These are phyloP conservation scores for Periconia sp. DNA, from an alignment of 2,329 filamentous ascomycete species.

Conservation along the genomic window DNA sequence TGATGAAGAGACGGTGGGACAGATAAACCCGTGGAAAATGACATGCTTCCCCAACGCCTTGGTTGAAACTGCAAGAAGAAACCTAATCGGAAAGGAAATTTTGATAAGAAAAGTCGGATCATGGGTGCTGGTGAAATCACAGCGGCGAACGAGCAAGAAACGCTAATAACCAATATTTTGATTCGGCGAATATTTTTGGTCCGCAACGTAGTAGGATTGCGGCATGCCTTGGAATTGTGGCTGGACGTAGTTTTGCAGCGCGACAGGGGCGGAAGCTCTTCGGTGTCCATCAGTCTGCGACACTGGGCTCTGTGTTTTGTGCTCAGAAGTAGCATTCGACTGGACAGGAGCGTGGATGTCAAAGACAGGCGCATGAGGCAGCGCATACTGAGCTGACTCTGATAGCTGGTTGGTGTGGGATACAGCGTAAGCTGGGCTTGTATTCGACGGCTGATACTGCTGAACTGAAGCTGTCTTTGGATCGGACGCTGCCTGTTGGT, in stretches of 20 bases:
- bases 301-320: constrained; percentile 15
- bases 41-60: constrained; percentile 9
- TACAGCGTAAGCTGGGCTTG: constrained; percentile 21
- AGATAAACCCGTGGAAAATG: not conserved
- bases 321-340: constrained; percentile 16
- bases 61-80: constrained; percentile 2
- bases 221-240: constrained; percentile 21
- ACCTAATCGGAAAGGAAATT: not conserved
- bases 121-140: too few relatives aligned
- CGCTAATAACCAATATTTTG: constrained; percentile 13
- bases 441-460: constrained; percentile 21
- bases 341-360: constrained; percentile 24
- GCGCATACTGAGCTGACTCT: constrained; percentile 26
- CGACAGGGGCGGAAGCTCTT: constrained; percentile 34
- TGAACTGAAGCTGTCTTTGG: constrained; percentile 12
- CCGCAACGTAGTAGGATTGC: constrained; percentile 31
- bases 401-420: constrained; percentile 22
- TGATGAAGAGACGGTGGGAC: not conserved
- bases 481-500: constrained; percentile 13
- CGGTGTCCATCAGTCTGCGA: constrained; percentile 28
- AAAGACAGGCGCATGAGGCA: constrained; percentile 25
- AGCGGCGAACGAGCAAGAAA: not conserved
- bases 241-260: constrained; percentile 27
- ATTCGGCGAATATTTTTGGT: constrained; percentile 25
- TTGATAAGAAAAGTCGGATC: too few relatives aligned